phyloP scores from a whole-genome alignment of 2,329 filamentous ascomycete species.

The Phialophora verrucosa region DNA sequence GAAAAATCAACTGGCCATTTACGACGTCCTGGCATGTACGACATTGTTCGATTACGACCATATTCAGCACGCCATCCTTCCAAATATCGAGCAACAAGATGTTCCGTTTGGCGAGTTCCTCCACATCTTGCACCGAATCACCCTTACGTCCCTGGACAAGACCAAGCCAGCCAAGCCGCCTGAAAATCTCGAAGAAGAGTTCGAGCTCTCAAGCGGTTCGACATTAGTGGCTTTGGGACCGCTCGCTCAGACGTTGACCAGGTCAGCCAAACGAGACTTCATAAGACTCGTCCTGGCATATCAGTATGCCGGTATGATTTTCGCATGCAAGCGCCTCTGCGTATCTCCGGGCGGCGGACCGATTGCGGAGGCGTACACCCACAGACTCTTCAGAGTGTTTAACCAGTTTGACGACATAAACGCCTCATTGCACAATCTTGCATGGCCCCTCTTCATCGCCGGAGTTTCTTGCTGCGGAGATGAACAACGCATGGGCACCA shows the following conservation, averaged over 20 bases:
- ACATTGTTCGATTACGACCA: constrained; percentile 13
- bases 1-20: constrained; percentile 12
- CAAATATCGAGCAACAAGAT: constrained; percentile 8
- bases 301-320: neutral
- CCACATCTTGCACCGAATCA: neutral
- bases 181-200: neutral
- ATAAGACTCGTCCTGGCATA: neutral
- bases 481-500: neutral
- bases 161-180: neutral
- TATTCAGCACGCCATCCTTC: constrained; percentile 8
- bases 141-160: neutral
- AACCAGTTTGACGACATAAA: constrained; percentile 17
- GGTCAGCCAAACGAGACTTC: neutral
- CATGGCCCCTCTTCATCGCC: constrained; percentile 17
- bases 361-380: neutral
- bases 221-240: neutral
- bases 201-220: neutral
- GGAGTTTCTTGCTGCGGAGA: constrained; percentile 12
- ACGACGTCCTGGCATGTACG: constrained; percentile 19
- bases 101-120: neutral
- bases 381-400: constrained; percentile 10
- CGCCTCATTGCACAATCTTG: constrained; percentile 6
- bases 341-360: neutral
- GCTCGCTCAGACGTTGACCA: neutral
- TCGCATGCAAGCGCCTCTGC: neutral